Evolutionary conservation across 139 green algal genomes (phyloP).

Genomic region (Tetradesmus obliquus): DNA sequence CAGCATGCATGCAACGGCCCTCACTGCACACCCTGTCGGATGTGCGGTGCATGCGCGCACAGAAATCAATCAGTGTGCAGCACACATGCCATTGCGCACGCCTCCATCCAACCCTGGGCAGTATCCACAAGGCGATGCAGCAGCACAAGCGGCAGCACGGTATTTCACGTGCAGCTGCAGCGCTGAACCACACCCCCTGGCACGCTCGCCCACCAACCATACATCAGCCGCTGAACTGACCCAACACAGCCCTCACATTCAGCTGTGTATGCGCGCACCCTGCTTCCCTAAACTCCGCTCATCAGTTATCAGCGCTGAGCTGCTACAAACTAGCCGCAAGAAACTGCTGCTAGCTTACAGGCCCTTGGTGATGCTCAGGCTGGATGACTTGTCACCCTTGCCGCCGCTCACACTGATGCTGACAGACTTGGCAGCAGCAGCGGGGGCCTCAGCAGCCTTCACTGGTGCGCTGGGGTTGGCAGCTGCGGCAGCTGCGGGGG

Average conservation of each 20-base stretch:
- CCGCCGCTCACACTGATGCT: background rate
- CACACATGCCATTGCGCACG: background rate
- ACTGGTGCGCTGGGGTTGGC: background rate
- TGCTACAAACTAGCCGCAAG: background rate
- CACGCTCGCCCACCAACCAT: background rate
- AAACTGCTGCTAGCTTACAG: constrained; percentile 16
- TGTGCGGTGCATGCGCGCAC: background rate
- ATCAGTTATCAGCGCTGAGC: background rate
- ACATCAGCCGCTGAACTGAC: background rate
- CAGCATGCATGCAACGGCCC: background rate
- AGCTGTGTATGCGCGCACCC: background rate
- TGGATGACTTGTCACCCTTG: background rate
- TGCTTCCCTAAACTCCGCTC: background rate
- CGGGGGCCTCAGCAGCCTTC: background rate
- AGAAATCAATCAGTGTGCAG: background rate
- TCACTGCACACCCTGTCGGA: background rate
- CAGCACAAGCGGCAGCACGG: background rate
- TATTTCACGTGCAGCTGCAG: background rate
- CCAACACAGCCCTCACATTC: background rate
- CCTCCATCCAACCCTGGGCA: background rate
- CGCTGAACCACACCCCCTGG: background rate
- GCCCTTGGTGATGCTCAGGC: constrained; percentile 10
- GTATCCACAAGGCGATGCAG: background rate
- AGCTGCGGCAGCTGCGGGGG: background rate
- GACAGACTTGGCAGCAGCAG: background rate